These are phyloP conservation scores for Pyracantha coccinea DNA, from an alignment of 331 rosid genomes.

Conservation along the genomic window DNA sequence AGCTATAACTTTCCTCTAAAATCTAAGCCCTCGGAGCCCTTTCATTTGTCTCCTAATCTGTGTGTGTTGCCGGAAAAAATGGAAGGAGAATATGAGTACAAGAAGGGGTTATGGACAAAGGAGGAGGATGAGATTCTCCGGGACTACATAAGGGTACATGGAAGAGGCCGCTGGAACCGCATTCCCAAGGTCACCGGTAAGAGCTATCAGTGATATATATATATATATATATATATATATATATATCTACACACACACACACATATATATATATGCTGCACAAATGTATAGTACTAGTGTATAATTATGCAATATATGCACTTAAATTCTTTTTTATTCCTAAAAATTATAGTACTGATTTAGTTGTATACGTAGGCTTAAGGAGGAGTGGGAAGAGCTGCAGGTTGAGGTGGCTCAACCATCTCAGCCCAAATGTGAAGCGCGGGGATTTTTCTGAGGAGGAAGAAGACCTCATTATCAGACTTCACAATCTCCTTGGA, in stretches of 20 bases:
- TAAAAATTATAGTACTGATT: no score
- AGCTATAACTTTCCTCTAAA: neutral
- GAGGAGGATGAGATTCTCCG: conserved; percentile 28
- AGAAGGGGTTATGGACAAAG: conserved; percentile 30
- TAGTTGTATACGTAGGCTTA: conserved; percentile 4
- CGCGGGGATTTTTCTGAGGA: conserved; percentile 24
- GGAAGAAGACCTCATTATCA: conserved; percentile 20
- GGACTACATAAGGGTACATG: conserved; percentile 13
- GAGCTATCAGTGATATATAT: neutral
- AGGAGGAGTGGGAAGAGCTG: conserved; percentile 24
- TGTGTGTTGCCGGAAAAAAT: neutral
- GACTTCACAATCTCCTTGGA: conserved; percentile 32
- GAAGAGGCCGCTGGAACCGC: conserved; percentile 24
- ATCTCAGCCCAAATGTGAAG: conserved; percentile 26
- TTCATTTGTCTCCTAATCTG: neutral
- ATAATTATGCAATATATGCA: no score
- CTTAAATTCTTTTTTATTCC: no score
- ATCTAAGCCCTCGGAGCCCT: neutral
- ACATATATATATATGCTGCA: neutral
- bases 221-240: no score
- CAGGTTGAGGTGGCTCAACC: conserved; percentile 33
- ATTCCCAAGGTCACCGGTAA: conserved; percentile 14
- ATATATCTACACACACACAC: no score
- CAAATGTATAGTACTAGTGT: no score
- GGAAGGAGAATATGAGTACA: conserved; percentile 8